Evolutionary conservation across 192 early-diverging fungal genomes (phyloP).

Genomic region (Chytriomyces sp.): DNA sequence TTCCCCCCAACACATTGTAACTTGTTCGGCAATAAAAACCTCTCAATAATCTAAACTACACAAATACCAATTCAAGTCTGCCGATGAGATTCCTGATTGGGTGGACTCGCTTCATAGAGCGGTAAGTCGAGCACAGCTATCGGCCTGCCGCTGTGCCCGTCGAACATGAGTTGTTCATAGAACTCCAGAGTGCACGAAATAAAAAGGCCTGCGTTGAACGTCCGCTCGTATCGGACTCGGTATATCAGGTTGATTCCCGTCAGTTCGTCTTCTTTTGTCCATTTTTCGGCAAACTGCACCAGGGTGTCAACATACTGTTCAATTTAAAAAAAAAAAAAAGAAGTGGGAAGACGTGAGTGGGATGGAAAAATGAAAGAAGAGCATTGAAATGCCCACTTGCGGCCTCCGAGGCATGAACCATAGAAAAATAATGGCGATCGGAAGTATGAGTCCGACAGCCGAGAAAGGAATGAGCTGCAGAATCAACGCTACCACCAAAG

Average conservation of each 20-base stretch:
- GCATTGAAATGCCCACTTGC: not conserved
- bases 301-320: not conserved
- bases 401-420: not conserved
- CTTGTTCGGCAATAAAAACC: no score
- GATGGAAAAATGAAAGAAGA: not conserved
- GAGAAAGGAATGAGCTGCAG: not conserved
- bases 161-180: constrained; percentile 13
- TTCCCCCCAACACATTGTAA: no score
- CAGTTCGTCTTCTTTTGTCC: constrained; percentile 16
- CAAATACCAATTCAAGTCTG: no score
- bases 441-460: not conserved
- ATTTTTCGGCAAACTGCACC: not conserved
- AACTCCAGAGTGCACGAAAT: constrained; percentile 13
- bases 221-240: not conserved
- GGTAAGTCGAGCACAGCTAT: no score
- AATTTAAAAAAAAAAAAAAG: not conserved
- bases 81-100: no score
- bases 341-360: not conserved
- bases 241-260: constrained; percentile 26
- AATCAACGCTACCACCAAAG: not conserved
- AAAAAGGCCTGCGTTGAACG: constrained; percentile 18
- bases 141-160: not conserved
- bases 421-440: not conserved
- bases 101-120: no score
- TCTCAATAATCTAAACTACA: no score